Conservation (phyloP, 495 filamentous ascomycete species). For the Sporormia fimetaria region DNA sequence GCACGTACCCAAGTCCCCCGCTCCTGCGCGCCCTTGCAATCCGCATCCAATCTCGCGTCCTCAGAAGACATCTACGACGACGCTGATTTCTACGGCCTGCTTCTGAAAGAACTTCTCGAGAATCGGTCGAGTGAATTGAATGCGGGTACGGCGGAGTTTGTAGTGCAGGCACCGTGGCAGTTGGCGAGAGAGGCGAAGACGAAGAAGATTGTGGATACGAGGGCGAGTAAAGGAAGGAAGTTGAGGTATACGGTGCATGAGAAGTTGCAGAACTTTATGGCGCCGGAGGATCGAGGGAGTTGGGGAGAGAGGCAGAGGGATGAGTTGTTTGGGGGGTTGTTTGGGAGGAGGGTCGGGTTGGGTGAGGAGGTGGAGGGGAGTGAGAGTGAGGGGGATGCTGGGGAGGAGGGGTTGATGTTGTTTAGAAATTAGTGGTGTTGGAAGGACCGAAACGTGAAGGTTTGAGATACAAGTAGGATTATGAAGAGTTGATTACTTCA, state of each 20-base stretch:
- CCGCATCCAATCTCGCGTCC: slow-evolving; percentile 41
- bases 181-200: slow-evolving; percentile 60
- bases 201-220: slow-evolving; percentile 76
- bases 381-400: slow-evolving; percentile 41
- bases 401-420: slow-evolving; percentile 62
- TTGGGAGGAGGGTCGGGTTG: slow-evolving; percentile 66
- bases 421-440: slow-evolving; percentile 7
- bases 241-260: slow-evolving; percentile 89
- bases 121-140: slow-evolving; percentile 51
- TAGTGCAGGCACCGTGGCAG: slow-evolving; percentile 45
- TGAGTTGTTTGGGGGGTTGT: slow-evolving; percentile 77
- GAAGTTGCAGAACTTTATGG: slow-evolving; percentile 97
- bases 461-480: too few relatives aligned
- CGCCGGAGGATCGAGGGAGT: slow-evolving; percentile 62
- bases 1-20: slow-evolving; percentile 54
- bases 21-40: slow-evolving; percentile 60
- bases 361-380: slow-evolving; percentile 54
- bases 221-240: slow-evolving; percentile 90
- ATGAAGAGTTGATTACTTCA: too few relatives aligned
- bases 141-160: slow-evolving; percentile 33
- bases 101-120: slow-evolving; percentile 85
- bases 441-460: too few relatives aligned
- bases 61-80: slow-evolving; percentile 64
- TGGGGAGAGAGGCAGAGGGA: slow-evolving; percentile 74
- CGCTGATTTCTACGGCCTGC: slow-evolving; percentile 80